Conservation (phyloP, 257 asterid species). For the Paraleonurus japonicus region DNA sequence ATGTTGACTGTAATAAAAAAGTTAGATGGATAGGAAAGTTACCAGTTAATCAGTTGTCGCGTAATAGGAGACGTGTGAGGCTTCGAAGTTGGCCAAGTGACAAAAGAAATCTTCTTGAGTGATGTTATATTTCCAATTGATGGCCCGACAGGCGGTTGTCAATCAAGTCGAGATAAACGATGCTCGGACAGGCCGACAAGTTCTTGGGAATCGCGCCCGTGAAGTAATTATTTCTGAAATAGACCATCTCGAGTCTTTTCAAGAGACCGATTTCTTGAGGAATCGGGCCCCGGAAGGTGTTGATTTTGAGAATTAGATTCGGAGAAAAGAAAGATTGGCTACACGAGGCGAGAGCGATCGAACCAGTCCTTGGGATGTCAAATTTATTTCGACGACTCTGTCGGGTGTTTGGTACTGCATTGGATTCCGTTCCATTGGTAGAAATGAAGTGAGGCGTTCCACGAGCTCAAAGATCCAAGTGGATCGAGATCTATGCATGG, state of each 20-base stretch:
- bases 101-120: constrained; percentile 3
- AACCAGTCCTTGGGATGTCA: constrained; percentile 13
- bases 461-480: no score
- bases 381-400: constrained; percentile 28
- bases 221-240: constrained; percentile 34
- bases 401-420: no score
- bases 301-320: constrained; percentile 23
- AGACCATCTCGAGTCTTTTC: constrained; percentile 7
- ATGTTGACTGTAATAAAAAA: no score
- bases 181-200: constrained; percentile 24
- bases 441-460: no score
- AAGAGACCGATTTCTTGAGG: constrained; percentile 35
- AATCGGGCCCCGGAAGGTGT: constrained; percentile 31
- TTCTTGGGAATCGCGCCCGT: constrained; percentile 37
- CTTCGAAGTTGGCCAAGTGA: constrained; percentile 19
- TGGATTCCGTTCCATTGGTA: no score
- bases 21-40: not conserved
- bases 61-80: not conserved
- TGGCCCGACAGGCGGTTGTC: constrained; percentile 31
- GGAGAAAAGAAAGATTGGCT: constrained; percentile 41
- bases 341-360: constrained; percentile 24
- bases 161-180: constrained; percentile 22
- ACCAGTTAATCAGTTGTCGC: not conserved
- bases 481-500: no score
- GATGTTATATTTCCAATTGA: constrained; percentile 34